Base-by-base conservation (phyloP, 169 alveolate species). In the Plasmodium gallinaceum region DNA sequence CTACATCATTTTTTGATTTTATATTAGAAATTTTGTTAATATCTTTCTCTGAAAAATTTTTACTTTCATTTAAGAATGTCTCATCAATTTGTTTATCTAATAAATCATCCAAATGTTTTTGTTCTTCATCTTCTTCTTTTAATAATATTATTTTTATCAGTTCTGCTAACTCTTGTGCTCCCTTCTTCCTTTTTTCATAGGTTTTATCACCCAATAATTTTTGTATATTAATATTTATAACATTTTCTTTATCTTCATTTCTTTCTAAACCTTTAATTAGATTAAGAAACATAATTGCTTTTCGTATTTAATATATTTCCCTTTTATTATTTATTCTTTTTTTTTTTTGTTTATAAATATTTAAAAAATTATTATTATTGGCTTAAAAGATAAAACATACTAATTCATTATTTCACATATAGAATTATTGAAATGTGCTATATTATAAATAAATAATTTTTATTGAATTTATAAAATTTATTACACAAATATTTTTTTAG, bases 91-190 rank as follows among this genome's bases (percentile, higher is more conserved):
- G 32, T 26, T 65, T 22, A 20, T 78, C 20, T 57, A 80, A 12
- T 45, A 80, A 51, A 16, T 66, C 39, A 68, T 66, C 64, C 9
- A 80, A 45, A 42, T 61, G 83, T 18, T 66, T 52, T 43, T 66
- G 71, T 80, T 80, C 83, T 26, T 80, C 90, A 5, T 66, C 52
- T 61, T 80, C 76, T 57, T 80, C 90, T 60, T 80, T 80, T 18
- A 66, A 7, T 45, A 80, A 54, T 46, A 80, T 46, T 18, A 80
- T 57, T 66, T 80, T 80, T 32, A 80, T 51, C 6, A 42, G 58
- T 18, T 80, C 90, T 0, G 90, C 90, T 14, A 80, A 22, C 52
- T 80, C 90, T 51, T 80, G 90, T 22, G 90, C 90, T 2, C 90
- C 90, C 20, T 80, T 66, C 52, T 80, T 80, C 43, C 90, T 80